Evolutionary conservation across 2,329 filamentous ascomycete genomes (phyloP).

Genomic region (Diaporthe sp.): DNA sequence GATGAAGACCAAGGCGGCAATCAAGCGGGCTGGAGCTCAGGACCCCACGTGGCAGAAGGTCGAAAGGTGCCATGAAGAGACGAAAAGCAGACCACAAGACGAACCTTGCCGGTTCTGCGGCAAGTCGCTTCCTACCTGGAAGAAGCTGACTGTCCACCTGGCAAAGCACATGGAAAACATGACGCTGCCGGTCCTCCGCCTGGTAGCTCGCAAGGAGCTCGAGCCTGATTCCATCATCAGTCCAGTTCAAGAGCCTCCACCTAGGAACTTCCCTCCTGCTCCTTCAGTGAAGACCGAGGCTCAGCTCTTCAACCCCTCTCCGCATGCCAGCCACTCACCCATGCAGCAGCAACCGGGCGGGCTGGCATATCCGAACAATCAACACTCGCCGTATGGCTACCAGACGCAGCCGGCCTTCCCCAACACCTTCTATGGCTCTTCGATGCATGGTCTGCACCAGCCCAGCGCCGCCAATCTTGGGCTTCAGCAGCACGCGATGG

Average conservation of each 20-base stretch:
- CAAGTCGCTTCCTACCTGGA: constrained; percentile 86
- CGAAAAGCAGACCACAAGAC: constrained; percentile 73
- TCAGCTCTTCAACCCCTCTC: constrained; percentile 44
- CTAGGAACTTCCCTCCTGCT: constrained; percentile 53
- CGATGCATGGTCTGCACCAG: constrained; percentile 38
- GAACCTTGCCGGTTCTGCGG: constrained; percentile 92
- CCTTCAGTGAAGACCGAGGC: constrained; percentile 52
- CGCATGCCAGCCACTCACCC: constrained; percentile 40
- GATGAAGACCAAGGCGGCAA: constrained; percentile 79
- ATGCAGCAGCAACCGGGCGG: constrained; percentile 35
- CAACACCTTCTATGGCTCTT: constrained; percentile 34
- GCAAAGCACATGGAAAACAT: constrained; percentile 96
- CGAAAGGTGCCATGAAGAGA: constrained; percentile 82
- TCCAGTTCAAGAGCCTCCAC: constrained; percentile 72
- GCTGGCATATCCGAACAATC: constrained; percentile 34
- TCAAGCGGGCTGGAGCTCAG: constrained; percentile 69
- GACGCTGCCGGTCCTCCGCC: constrained; percentile 81
- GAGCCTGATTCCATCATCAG: constrained; percentile 76
- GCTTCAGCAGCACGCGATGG: constrained; percentile 38
- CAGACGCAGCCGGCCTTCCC: constrained; percentile 41
- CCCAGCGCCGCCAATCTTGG: constrained; percentile 23
- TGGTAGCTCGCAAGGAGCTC: constrained; percentile 64
- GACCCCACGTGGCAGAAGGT: constrained; percentile 84
- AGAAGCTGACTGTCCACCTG: constrained; percentile 93
- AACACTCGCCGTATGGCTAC: constrained; percentile 40